These are phyloP conservation scores for Trifolium repens DNA, from an alignment of 306 rosid species.

Conservation along the genomic window DNA sequence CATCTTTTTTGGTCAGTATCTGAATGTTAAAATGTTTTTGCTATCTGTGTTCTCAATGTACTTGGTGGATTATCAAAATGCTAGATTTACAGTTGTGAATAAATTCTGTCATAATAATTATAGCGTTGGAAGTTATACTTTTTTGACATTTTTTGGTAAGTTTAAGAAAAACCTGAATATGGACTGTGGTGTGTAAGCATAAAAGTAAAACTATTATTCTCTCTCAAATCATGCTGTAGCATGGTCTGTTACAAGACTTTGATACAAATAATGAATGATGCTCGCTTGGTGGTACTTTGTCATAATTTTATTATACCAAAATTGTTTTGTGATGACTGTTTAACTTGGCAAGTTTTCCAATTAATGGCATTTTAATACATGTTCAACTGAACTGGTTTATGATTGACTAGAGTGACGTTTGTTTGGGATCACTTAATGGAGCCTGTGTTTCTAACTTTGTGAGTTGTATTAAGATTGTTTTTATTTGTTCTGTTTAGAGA, in stretches of 20 bases:
- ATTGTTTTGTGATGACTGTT: conserved; percentile 9
- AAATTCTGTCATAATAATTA: conserved; percentile 7
- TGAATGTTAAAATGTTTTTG: conserved; percentile 32
- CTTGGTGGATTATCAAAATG: conserved; percentile 28
- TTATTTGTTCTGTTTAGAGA: conserved; percentile 60
- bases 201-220: conserved; percentile 27
- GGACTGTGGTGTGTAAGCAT: conserved; percentile 3
- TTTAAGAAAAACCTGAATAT: conserved; percentile 20
- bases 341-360: conserved; percentile 11
- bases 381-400: conserved; percentile 33
- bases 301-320: conserved; percentile 16
- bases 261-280: background rate
- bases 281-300: conserved; percentile 35
- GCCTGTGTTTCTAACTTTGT: conserved; percentile 15
- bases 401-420: conserved; percentile 28
- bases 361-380: conserved; percentile 32
- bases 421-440: conserved; percentile 7
- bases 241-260: background rate
- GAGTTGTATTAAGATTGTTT: conserved; percentile 36
- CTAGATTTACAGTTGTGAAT: conserved; percentile 30
- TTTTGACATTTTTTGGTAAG: conserved; percentile 17
- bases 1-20: conserved; percentile 90
- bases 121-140: conserved; percentile 14
- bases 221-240: conserved; percentile 28
- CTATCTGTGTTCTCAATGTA: conserved; percentile 31